Conservation (phyloP, 352 stramenopile genomes). For the Pythium pyrilobum region DNA sequence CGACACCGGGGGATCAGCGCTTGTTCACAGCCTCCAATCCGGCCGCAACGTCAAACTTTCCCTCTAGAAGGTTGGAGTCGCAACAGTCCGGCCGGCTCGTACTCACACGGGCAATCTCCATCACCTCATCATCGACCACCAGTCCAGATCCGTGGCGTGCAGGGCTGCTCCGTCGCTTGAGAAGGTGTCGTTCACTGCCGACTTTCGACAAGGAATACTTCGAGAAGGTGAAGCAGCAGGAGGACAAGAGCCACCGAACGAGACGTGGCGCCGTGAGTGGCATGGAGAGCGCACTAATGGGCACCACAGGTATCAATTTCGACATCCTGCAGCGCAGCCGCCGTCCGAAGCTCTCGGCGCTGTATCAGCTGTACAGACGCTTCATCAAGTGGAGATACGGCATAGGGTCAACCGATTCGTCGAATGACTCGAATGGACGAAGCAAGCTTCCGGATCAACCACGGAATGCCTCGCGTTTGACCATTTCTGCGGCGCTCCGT, state of each 20-base stretch:
- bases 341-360: slow-evolving; percentile 33
- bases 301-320: slow-evolving; percentile 36
- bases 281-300: slow-evolving; percentile 26
- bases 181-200: slow-evolving; percentile 43
- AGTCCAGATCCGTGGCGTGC: not conserved
- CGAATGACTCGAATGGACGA: not conserved
- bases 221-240: slow-evolving; percentile 15
- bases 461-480: no score
- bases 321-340: slow-evolving; percentile 51
- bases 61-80: slow-evolving; percentile 1
- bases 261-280: slow-evolving; percentile 4
- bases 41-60: not conserved
- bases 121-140: not conserved
- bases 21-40: not conserved
- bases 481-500: no score
- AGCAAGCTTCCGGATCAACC: no score
- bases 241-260: slow-evolving; percentile 12
- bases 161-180: slow-evolving; percentile 22
- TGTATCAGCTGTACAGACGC: slow-evolving; percentile 38
- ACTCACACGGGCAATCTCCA: not conserved
- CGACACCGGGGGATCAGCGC: not conserved
- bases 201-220: slow-evolving; percentile 42
- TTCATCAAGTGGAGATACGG: slow-evolving; percentile 25
- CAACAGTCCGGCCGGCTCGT: slow-evolving; percentile 11
- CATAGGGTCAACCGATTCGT: not conserved